Evolutionary conservation across 192 early-diverging fungal species (phyloP), one percentile per base, ranked within the genome.

Genomic region (Coemansia asiatica): DNA sequence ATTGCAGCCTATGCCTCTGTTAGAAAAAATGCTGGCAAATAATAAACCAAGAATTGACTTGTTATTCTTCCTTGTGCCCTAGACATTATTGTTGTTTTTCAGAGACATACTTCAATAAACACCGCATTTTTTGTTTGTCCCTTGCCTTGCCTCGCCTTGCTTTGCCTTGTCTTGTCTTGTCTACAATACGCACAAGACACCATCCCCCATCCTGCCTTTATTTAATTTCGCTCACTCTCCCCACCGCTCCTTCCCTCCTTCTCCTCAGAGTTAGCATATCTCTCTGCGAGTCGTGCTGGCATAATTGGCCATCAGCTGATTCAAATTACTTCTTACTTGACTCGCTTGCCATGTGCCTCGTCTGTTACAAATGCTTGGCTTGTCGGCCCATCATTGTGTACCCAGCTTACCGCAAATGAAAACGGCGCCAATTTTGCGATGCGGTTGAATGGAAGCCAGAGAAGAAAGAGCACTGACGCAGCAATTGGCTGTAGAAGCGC

Each of bases 231-330:
- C 22, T 6, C 56, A 15, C 35, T 38, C 13, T 12, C 15, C 28
- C 9, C 29, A 18, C 28, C 55, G 28, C 26, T 38, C 19, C 56
- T 10, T 10, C 56, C 3, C 35, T 21, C 33, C 33, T 58, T 40
- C 15, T 35, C 12, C 29, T 56, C 18, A 31, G 28, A 33, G 55
- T 35, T 18, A 56, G 28, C 27, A 19, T 29, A 56, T 56, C 16
- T 4, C 2, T 13, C 25, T 56, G 27, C 29, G 27, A n/a, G 29
- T 29, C n/a, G 27, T 4, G 26, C 31, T 16, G 19, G 55, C 12
- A 35, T 35, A 56, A 56, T 56, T 56, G 31, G 31, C 15, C 55
- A n/a, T 56, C 55, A 56, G 55, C 55, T 56, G 55, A 56, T 56
- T 26, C 55, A 56, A 56, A 35, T 56, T 56, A 56, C 55, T 10